Conservation (phyloP, 2,329 filamentous ascomycete species). For the Arachnomyces sp. region DNA sequence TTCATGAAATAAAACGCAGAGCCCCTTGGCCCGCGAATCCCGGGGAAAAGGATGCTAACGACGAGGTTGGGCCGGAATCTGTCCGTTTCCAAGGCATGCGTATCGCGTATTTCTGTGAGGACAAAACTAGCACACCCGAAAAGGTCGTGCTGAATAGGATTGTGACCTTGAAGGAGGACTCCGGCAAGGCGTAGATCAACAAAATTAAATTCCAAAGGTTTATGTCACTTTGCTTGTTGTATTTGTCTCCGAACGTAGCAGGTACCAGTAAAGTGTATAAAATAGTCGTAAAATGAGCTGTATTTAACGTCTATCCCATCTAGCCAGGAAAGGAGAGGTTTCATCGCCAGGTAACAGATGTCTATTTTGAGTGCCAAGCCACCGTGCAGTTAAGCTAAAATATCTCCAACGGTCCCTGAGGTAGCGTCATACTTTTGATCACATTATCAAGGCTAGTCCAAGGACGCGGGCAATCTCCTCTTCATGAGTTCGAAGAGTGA, state of each 20-base stretch:
- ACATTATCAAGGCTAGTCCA: too few species aligned
- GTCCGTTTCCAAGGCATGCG: conserved; percentile 89
- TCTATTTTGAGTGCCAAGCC: too few species aligned
- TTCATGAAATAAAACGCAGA: conserved; percentile 64
- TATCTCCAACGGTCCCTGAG: too few species aligned
- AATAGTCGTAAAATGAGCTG: conserved; percentile 1
- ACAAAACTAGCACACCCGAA: conserved; percentile 70
- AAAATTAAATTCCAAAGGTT: conserved; percentile 1
- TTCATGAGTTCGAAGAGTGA: too few species aligned
- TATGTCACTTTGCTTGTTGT: neutral
- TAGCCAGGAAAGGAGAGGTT: too few species aligned
- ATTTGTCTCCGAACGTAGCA: neutral
- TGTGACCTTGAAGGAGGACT: conserved; percentile 82
- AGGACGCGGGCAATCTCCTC: too few species aligned
- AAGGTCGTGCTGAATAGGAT: conserved; percentile 85
- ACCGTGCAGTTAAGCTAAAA: too few species aligned
- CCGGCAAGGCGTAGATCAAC: conserved; percentile 21
- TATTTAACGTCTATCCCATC: too few species aligned
- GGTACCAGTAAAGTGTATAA: neutral
- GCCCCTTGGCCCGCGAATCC: conserved; percentile 78
- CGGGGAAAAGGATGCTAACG: conserved; percentile 14
- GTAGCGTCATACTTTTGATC: too few species aligned
- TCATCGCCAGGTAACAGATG: too few species aligned
- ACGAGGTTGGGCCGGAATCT: conserved; percentile 53
- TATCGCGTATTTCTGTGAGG: conserved; percentile 74